A percentile compares a stretch with the other conserved stretches of the same genome.
Evolutionary conservation across 2,329 filamentous ascomycete species (phyloP).

Genomic region (Aureobasidium sp.): DNA sequence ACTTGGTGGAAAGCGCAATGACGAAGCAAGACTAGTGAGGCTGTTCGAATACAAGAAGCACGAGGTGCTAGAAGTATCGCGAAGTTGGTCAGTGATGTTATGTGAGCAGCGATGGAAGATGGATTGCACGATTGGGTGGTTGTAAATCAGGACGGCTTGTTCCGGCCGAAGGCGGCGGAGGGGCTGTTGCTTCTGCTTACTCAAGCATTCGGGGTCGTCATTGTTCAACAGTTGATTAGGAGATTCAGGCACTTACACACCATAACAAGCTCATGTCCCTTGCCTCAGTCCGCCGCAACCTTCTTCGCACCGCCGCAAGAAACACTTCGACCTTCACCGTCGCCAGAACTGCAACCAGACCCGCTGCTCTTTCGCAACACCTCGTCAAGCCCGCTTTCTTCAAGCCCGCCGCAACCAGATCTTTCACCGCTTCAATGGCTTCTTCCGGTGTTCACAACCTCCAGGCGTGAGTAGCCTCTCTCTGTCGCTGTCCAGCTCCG

Average conservation of each 20-base stretch:
- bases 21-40: neutral
- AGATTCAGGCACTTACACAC: neutral
- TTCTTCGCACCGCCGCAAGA: conserved; percentile 14
- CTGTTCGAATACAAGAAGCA: neutral
- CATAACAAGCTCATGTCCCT: conserved; percentile 2
- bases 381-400: conserved; percentile 14
- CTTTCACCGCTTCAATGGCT: conserved; percentile 37
- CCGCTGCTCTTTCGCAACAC: conserved; percentile 9
- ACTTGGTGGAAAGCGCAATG: neutral
- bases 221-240: neutral
- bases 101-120: neutral
- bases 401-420: conserved; percentile 17
- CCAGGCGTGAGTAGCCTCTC: conserved; percentile 27
- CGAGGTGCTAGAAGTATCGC: neutral
- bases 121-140: neutral
- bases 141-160: neutral
- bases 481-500: neutral
- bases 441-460: conserved; percentile 44
- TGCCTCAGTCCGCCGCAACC: conserved; percentile 6
- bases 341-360: conserved; percentile 5
- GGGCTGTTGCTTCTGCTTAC: neutral
- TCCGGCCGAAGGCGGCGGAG: neutral
- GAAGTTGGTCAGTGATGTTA: neutral
- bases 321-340: conserved; percentile 10
- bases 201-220: neutral